phyloP scores from a whole-genome alignment of 257 asterid species.

The Schizonepeta tenuifolia region DNA sequence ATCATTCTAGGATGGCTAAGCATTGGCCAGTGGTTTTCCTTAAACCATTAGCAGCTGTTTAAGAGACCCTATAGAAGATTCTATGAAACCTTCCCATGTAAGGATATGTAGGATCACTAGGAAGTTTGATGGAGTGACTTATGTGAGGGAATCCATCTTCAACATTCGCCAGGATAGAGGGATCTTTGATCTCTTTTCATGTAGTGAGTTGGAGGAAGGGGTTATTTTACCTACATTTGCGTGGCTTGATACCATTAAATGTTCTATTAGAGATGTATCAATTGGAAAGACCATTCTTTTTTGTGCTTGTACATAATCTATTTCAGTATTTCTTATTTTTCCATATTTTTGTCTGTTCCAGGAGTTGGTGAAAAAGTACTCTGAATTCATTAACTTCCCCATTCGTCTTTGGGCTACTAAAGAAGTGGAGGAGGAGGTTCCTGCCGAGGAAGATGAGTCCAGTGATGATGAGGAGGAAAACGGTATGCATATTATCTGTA shows the following conservation, averaged over 20 bases:
- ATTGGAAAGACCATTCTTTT: no score
- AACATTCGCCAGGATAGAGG: not conserved
- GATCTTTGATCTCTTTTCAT: not conserved
- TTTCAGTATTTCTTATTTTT: conserved; percentile 22
- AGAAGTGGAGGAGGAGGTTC: conserved; percentile 86
- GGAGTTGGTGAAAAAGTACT: conserved; percentile 79
- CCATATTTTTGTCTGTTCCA: conserved; percentile 27
- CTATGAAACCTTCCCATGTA: not conserved
- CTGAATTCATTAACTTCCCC: conserved; percentile 83
- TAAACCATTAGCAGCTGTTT: not conserved
- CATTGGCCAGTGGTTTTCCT: not conserved
- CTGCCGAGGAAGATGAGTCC: conserved; percentile 82
- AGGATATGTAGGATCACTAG: not conserved
- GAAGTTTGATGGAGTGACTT: not conserved
- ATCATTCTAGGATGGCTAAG: not conserved
- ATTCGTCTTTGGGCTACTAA: conserved; percentile 79
- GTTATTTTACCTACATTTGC: not conserved
- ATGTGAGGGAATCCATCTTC: not conserved
- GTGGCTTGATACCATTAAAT: not conserved
- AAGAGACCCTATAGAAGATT: not conserved
- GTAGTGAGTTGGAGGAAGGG: not conserved
- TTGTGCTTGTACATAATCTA: no score
- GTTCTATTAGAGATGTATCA: not conserved
- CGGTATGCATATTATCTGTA: conserved; percentile 41
- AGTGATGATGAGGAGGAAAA: conserved; percentile 76